Evolutionary conservation across 441 rosid genomes (phyloP), one percentile per base, ranked within the genome.

Genomic region (Populus hybrid): DNA sequence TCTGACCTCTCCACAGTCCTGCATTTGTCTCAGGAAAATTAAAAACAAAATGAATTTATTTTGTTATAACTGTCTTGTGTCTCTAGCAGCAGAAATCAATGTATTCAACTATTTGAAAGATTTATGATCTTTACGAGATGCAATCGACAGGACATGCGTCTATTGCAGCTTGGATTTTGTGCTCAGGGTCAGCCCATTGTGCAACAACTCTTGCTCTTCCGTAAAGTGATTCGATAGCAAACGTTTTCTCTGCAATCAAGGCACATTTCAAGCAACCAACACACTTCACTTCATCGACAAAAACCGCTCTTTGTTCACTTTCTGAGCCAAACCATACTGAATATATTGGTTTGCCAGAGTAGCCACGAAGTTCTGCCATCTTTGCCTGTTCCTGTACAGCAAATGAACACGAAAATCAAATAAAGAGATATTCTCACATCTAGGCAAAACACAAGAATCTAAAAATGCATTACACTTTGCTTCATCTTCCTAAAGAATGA

Each of bases 181-280:
- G 40, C 75, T 89, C 92, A 36, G 97, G 88, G 80, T 95, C 98
- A 74, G 98, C 99, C 99, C 99, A 93, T 77, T 93, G 99, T 29
- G 91, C 97, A 9, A 95, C 93, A 29, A 90, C 98, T 61, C 99
- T 84, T 0, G 99, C 99, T 84, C 98, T 91, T 10, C 99, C 99
- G 6, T 88, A 87, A 9, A 84, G 83, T 0, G 92, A 84, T 83
- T 95, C 98, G 1, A 95, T 87, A 5, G 98, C 98, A 70, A 95
- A 95, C 0, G 98, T 92, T 53, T 87, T 95, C 33, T 86, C 88
- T 0, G 99, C 97, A 59, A 85, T 86, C 24, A 95, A 78, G 11
- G 99, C 99, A 76, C 99, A 93, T 82, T 95, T 93, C 66, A 93
- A 85, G 89, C 99, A 95, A 40, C 98, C 99, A 64, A 93, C 87